Percentiles rank a stretch among this genome's conserved stretches.
These are phyloP conservation scores for Mycena metata DNA, from an alignment of 768 basidiomycete species.

Conservation along the genomic window DNA sequence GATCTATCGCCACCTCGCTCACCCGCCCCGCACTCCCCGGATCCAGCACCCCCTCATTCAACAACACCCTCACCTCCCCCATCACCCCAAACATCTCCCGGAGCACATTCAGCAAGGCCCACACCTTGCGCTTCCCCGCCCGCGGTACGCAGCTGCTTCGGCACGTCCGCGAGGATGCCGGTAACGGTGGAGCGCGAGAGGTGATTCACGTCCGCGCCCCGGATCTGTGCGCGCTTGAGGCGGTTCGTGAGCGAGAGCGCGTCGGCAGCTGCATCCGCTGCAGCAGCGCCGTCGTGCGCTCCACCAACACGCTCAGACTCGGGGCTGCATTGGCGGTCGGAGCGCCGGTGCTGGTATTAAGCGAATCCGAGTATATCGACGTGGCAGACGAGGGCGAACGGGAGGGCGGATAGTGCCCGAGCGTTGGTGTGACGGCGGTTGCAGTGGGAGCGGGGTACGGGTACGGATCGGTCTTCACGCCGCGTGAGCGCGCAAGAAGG, in stretches of 20 bases:
- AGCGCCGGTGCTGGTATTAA: background rate
- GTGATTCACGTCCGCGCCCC: slow-evolving; percentile 87
- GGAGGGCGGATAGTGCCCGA: slow-evolving; percentile 75
- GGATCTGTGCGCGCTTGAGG: slow-evolving; percentile 90
- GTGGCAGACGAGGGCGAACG: slow-evolving; percentile 68
- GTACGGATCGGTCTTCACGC: slow-evolving; percentile 75
- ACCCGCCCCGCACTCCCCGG: slow-evolving; percentile 81
- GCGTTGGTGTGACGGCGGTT: slow-evolving; percentile 48
- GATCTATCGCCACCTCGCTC: slow-evolving; percentile 77
- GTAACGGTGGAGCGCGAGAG: slow-evolving; percentile 87
- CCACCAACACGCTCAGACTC: slow-evolving; percentile 69
- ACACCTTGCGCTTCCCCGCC: slow-evolving; percentile 86
- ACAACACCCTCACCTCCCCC: slow-evolving; percentile 80
- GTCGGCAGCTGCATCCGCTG: slow-evolving; percentile 77
- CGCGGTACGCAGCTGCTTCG: slow-evolving; percentile 77
- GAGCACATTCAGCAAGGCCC: slow-evolving; percentile 84
- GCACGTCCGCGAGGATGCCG: slow-evolving; percentile 83
- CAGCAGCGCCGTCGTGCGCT: slow-evolving; percentile 59
- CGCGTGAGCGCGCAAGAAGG: slow-evolving; percentile 73
- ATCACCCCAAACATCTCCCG: slow-evolving; percentile 88
- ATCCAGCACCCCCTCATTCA: slow-evolving; percentile 94
- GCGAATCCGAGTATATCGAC: slow-evolving; percentile 45
- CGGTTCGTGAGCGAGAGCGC: slow-evolving; percentile 90
- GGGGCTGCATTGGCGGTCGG: slow-evolving; percentile 46
- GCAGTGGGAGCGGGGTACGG: slow-evolving; percentile 45